Evolutionary conservation across 1,139 yeast species (phyloP).

Genomic region (Geotrichum histeridarum): DNA sequence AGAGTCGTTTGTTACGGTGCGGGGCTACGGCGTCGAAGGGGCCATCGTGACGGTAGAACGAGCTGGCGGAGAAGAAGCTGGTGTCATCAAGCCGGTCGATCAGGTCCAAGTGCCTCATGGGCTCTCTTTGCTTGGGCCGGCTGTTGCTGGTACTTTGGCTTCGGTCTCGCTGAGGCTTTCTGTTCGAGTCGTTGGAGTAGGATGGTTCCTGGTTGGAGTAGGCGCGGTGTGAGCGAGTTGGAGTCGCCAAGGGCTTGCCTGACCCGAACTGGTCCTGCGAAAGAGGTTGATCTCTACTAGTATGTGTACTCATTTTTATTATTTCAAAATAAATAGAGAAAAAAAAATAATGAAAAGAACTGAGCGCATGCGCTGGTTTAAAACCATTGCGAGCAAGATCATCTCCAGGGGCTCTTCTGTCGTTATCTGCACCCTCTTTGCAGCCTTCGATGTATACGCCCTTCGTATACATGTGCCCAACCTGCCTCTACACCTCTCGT

Average conservation of each 20-base stretch:
- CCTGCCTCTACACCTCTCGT: no score
- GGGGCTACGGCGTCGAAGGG: slow-evolving; percentile 99
- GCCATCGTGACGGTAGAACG: slow-evolving; percentile 86
- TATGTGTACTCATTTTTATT: neutral
- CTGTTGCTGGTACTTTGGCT: neutral
- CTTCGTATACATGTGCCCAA: no score
- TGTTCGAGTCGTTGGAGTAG: neutral
- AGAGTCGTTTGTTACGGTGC: slow-evolving; percentile 73
- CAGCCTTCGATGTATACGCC: no score
- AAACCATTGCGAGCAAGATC: neutral
- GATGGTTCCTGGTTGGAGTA: neutral
- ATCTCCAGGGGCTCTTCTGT: no score
- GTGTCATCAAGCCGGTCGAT: slow-evolving; percentile 94
- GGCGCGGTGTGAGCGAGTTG: neutral
- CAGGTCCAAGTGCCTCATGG: slow-evolving; percentile 54
- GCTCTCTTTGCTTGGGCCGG: neutral
- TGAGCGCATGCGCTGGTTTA: neutral
- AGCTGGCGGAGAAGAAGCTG: slow-evolving; percentile 83
- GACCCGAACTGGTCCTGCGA: neutral
- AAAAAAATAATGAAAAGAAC: neutral
- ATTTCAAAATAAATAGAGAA: neutral
- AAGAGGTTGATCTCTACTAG: neutral
- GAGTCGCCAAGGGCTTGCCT: neutral
- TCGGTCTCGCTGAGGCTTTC: no score
- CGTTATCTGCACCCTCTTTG: no score